Conservation (phyloP, 2,329 filamentous ascomycete species). For the Metarhizium anisopliae region DNA sequence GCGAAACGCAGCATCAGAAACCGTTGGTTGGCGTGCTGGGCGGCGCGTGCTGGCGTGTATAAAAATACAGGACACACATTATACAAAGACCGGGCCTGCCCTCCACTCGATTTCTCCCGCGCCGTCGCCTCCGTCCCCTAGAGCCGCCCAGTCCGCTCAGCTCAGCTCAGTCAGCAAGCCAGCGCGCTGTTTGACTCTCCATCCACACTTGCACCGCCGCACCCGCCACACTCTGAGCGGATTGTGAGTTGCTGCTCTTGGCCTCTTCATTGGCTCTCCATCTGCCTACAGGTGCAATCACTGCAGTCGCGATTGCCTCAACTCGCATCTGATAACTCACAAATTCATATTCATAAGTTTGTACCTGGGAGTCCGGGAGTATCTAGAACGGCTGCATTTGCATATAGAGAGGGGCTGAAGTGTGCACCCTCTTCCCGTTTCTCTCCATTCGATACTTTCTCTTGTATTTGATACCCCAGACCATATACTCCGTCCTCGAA, state of each 20-base stretch:
- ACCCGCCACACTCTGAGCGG: background rate
- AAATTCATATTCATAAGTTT: background rate
- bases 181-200: background rate
- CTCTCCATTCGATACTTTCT: background rate
- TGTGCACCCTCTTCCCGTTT: background rate
- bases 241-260: background rate
- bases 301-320: background rate
- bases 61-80: slow-evolving; percentile 36
- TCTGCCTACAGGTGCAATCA: background rate
- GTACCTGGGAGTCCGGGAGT: background rate
- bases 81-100: slow-evolving; percentile 34
- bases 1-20: slow-evolving; percentile 23
- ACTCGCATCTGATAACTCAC: background rate
- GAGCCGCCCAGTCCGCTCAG: background rate
- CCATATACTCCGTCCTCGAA: background rate
- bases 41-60: slow-evolving; percentile 26
- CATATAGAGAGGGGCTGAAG: background rate
- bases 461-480: background rate
- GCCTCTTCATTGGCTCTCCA: background rate
- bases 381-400: background rate
- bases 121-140: slow-evolving; percentile 12
- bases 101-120: slow-evolving; percentile 32
- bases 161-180: background rate
- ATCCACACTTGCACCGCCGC: background rate
- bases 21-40: slow-evolving; percentile 21